Evolutionary conservation across 345 rosid species (phyloP).

Genomic region (Hypericum perforatum): DNA sequence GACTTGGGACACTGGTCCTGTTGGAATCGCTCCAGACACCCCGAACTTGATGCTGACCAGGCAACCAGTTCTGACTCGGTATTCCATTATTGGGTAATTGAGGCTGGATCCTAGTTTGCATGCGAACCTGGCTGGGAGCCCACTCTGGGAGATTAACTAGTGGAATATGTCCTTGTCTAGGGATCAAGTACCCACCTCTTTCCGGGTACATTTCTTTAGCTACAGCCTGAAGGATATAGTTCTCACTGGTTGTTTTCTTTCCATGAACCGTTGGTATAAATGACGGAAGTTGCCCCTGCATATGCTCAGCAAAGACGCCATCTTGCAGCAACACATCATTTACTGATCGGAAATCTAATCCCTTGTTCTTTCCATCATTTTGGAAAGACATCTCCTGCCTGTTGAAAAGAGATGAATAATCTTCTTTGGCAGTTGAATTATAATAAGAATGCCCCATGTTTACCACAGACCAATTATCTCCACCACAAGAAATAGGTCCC

Average conservation of each 20-base stretch:
- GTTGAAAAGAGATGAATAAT: constrained; percentile 47
- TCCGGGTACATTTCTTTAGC: constrained; percentile 37
- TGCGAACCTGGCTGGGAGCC: constrained; percentile 37
- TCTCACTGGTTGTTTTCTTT: no score
- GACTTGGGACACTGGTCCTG: constrained; percentile 35
- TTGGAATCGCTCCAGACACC: constrained; percentile 51
- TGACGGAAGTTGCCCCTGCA: constrained; percentile 44
- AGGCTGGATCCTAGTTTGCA: constrained; percentile 39
- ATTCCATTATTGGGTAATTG: constrained; percentile 38
- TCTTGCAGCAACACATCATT: constrained; percentile 38
- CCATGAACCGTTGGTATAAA: constrained; percentile 39
- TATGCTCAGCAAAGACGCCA: constrained; percentile 44
- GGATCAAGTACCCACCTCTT: constrained; percentile 49
- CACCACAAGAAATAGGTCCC: constrained; percentile 7
- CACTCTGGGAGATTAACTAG: constrained; percentile 42
- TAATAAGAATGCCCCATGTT: constrained; percentile 37
- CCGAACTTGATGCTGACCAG: constrained; percentile 45
- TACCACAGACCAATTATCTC: constrained; percentile 42
- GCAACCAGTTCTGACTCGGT: constrained; percentile 55
- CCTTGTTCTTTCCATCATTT: constrained; percentile 45
- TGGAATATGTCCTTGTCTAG: constrained; percentile 41
- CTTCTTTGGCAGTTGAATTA: constrained; percentile 30
- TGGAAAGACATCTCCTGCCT: constrained; percentile 42
- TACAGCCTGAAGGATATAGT: constrained; percentile 46
- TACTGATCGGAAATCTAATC: constrained; percentile 47